phyloP scores from a whole-genome alignment of 2,329 filamentous ascomycete species.

The Pseudopyricularia cyperi region DNA sequence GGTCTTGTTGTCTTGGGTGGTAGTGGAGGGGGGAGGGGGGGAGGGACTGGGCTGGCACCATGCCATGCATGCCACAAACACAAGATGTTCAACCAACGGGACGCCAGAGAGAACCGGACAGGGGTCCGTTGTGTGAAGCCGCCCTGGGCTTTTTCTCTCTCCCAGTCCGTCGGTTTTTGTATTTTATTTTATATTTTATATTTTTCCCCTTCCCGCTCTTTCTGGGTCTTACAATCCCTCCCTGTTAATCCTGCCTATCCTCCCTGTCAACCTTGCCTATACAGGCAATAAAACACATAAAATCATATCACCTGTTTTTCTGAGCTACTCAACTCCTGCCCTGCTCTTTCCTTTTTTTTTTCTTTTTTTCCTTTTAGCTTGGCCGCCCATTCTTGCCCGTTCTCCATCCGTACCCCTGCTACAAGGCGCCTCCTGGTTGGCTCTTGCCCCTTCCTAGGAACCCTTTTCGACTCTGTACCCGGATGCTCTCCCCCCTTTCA shows the following conservation, averaged over 20 bases:
- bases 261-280: too few relatives aligned
- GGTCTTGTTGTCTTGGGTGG: neutral
- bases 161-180: neutral
- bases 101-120: neutral
- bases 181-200: too few relatives aligned
- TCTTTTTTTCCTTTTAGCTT: neutral
- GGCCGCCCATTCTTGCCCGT: neutral
- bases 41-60: neutral
- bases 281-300: too few relatives aligned
- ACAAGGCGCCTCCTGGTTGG: neutral
- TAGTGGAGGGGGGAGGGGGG: neutral
- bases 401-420: neutral
- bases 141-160: neutral
- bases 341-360: neutral
- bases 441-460: neutral
- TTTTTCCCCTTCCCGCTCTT: too few relatives aligned
- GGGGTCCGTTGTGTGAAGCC: neutral
- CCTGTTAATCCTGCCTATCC: too few relatives aligned
- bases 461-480: neutral
- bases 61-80: neutral
- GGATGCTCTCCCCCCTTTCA: conserved; percentile 5
- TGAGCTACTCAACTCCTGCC: too few relatives aligned
- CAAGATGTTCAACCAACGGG: neutral
- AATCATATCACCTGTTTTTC: too few relatives aligned
- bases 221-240: too few relatives aligned